Percentiles rank a stretch among this genome's conserved stretches.
These are phyloP conservation scores for Torrubiellomyces zombiae DNA, from an alignment of 2,329 filamentous ascomycete species.

Conservation along the genomic window DNA sequence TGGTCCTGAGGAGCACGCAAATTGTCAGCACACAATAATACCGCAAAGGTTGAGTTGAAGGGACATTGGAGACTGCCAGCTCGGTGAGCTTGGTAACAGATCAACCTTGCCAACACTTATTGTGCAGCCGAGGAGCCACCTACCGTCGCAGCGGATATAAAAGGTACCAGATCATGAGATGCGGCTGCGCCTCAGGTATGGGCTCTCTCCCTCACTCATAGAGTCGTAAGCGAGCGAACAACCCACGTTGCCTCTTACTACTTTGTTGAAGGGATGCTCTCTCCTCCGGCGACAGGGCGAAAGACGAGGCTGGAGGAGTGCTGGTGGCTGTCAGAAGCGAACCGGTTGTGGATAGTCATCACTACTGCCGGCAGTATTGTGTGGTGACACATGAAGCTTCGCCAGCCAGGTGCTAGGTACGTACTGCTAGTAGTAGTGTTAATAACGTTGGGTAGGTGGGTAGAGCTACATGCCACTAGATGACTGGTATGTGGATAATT, in stretches of 20 bases:
- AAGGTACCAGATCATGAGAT: slow-evolving; percentile 4
- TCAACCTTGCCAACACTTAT: background rate
- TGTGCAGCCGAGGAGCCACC: background rate
- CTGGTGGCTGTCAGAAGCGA: background rate
- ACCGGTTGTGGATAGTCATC: background rate
- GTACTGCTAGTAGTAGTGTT: no score
- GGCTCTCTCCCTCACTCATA: no score
- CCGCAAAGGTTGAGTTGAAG: background rate
- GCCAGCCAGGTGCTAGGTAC: no score
- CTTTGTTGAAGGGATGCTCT: no score
- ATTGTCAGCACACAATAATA: slow-evolving; percentile 2
- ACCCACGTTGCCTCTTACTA: no score
- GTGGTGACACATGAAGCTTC: background rate
- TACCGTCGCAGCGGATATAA: slow-evolving; percentile 6
- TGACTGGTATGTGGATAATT: no score
- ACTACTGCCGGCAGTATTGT: background rate
- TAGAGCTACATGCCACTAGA: no score
- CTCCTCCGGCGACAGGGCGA: background rate
- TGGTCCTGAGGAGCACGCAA: slow-evolving; percentile 49
- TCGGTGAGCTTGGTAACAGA: background rate
- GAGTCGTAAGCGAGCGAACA: no score
- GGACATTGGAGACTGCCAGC: background rate
- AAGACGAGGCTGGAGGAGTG: background rate
- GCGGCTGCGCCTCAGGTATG: no score
- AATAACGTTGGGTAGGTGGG: no score